Base-by-base conservation (phyloP, 331 rosid species). In the Malus hybrid region DNA sequence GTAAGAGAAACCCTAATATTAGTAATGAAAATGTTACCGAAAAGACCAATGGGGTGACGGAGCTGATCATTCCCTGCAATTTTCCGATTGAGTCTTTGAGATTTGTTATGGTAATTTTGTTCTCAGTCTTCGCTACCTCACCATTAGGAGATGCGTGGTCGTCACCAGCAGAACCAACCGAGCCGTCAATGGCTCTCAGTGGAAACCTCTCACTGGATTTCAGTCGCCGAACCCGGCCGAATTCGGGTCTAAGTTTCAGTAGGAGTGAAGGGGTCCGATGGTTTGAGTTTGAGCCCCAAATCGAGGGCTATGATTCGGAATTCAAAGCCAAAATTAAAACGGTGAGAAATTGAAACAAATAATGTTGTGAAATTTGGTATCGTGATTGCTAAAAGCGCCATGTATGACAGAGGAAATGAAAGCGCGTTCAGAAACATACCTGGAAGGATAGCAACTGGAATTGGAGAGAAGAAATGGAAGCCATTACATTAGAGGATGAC, bases 391-490 rank as follows among this genome's bases (percentile, higher is more conserved):
- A 34, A 57, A 4, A 4, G 46, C 9, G 73, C 16, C 26, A 14
- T 24, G 18, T 1, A 55, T 11, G 58, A 5, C 22, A 56, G 16
- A 24, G 5, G 0, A 55, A 57, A n/a, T 9, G 6, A 44, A 63
- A 66, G 66, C 20, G 0, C 0, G 8, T 56, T 11, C 50, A 2
- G 57, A 10, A 53, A 69, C 68, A 69, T 84, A 85, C 97, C 81
- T 76, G 80, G 74, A 86, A 3, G 62, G 84, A 77, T 28, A 81
- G 68, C 39, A 78, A 75, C 6, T 74, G 76, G 74, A 71, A 75
- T 3, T 82, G 89, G 33, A 84, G 75, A 62, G 83, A 57, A 68
- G 85, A 76, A 78, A 67, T 58, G 56, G 93, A 78, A 30, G 94
- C 91, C 97, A 89, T 89, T 61, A 61, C 15, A 58, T 58, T 58